Conservation (phyloP, 345 rosid species). For the Raphanus sativus region DNA sequence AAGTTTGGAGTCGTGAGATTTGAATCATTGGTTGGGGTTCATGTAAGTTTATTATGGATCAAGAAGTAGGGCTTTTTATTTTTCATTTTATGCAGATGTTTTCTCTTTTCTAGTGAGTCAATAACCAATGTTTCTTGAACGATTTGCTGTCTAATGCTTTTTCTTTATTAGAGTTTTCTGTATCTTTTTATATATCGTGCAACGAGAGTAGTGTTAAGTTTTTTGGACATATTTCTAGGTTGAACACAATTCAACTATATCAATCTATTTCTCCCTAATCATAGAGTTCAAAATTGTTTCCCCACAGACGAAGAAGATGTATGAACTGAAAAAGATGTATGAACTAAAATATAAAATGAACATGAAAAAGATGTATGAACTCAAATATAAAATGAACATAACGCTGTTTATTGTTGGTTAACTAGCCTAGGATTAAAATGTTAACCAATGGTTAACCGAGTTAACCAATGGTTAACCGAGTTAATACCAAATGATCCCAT, state of each 20-base stretch:
- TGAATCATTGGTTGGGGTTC: slow-evolving; percentile 37
- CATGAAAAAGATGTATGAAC: too few relatives aligned
- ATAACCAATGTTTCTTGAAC: slow-evolving; percentile 35
- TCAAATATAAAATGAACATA: not conserved
- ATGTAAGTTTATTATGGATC: slow-evolving; percentile 37
- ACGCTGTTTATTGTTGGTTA: not conserved
- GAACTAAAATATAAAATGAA: too few relatives aligned
- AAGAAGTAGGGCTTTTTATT: not conserved
- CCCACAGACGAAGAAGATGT: not conserved
- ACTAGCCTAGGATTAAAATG: not conserved
- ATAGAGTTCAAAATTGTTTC: not conserved
- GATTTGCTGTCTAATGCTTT: slow-evolving; percentile 13
- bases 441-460: not conserved
- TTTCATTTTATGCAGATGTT: slow-evolving; percentile 10
- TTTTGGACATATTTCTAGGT: not conserved
- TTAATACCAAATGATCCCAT: not conserved
- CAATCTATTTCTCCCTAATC: not conserved
- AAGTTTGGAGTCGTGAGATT: slow-evolving; percentile 27
- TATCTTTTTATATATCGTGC: not conserved
- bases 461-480: not conserved
- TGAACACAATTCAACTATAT: not conserved
- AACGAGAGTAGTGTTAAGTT: not conserved
- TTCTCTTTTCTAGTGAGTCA: slow-evolving; percentile 25
- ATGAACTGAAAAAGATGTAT: too few relatives aligned
- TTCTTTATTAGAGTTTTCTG: slow-evolving; percentile 6